Evolutionary conservation across 2,329 filamentous ascomycete species (phyloP).

Genomic region (Scopulariopsis brevicaulis): DNA sequence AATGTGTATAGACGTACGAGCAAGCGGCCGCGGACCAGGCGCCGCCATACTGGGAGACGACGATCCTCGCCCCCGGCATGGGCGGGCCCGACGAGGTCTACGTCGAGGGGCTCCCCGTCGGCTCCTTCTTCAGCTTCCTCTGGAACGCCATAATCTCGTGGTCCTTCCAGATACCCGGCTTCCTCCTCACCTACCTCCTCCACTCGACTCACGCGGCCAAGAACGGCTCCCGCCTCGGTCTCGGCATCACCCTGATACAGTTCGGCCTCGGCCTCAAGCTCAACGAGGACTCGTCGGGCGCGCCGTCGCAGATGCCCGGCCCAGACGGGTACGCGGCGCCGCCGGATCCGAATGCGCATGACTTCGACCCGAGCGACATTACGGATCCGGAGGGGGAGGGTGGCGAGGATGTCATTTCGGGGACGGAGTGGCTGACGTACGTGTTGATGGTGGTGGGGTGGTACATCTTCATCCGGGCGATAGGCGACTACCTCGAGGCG

Average conservation of each 20-base stretch:
- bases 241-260: constrained; percentile 91
- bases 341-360: constrained; percentile 78
- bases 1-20: constrained; percentile 67
- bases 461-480: constrained; percentile 93
- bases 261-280: constrained; percentile 91
- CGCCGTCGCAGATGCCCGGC: constrained; percentile 33
- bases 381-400: constrained; percentile 27
- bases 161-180: constrained; percentile 94
- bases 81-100: constrained; percentile 91
- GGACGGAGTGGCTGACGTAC: constrained; percentile 84
- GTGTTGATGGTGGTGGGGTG: constrained; percentile 93
- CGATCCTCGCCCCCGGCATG: constrained; percentile 85
- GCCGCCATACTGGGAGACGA: constrained; percentile 98
- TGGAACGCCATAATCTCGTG: constrained; percentile 97
- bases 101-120: constrained; percentile 89
- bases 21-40: constrained; percentile 94
- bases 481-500: constrained; percentile 81
- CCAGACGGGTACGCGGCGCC: constrained; percentile 57
- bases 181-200: constrained; percentile 93
- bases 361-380: constrained; percentile 68
- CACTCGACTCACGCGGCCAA: constrained; percentile 98
- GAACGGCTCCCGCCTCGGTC: constrained; percentile 86
- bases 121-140: constrained; percentile 74
- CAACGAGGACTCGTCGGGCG: constrained; percentile 14
- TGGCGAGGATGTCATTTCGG: constrained; percentile 46